Evolutionary conservation across 495 filamentous ascomycete genomes (phyloP).

Genomic region (Opeltia flavorubescens): DNA sequence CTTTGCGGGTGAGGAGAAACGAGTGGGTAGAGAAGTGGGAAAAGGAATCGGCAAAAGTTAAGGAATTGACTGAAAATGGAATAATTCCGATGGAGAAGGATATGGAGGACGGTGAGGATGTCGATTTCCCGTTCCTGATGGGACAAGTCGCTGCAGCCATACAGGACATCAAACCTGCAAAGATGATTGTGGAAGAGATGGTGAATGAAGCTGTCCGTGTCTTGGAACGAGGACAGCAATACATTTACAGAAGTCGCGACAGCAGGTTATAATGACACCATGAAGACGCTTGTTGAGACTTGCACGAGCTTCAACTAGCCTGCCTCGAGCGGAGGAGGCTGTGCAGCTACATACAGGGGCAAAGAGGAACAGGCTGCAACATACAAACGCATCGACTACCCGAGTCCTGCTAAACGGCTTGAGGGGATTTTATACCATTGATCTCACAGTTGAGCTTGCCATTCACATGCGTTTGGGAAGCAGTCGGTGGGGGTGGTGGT

Average conservation of each 20-base stretch:
- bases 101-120: constrained; percentile 55
- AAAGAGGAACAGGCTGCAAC: not conserved
- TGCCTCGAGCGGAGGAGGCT: constrained; percentile 2
- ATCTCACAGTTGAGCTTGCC: constrained; percentile 24
- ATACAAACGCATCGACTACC: not conserved
- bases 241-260: constrained; percentile 8
- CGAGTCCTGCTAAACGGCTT: constrained; percentile 19
- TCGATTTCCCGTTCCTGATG: constrained; percentile 81
- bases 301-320: not conserved
- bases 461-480: constrained; percentile 30
- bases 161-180: constrained; percentile 60
- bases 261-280: constrained; percentile 14
- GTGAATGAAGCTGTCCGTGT: constrained; percentile 62
- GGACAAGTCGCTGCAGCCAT: constrained; percentile 80
- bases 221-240: constrained; percentile 34
- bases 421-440: constrained; percentile 29
- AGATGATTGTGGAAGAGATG: constrained; percentile 72
- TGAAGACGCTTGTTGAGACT: not conserved
- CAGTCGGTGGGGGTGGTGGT: constrained; percentile 41
- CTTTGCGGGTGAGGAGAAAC: constrained; percentile 66
- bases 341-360: constrained; percentile 26
- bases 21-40: constrained; percentile 74
- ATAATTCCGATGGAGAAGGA: constrained; percentile 69
- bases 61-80: constrained; percentile 54
- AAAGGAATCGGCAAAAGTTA: constrained; percentile 52